Evolutionary conservation across 768 basidiomycete species (phyloP), one percentile per base, ranked within the genome.

Genomic region (Tylopilus subfusipes): DNA sequence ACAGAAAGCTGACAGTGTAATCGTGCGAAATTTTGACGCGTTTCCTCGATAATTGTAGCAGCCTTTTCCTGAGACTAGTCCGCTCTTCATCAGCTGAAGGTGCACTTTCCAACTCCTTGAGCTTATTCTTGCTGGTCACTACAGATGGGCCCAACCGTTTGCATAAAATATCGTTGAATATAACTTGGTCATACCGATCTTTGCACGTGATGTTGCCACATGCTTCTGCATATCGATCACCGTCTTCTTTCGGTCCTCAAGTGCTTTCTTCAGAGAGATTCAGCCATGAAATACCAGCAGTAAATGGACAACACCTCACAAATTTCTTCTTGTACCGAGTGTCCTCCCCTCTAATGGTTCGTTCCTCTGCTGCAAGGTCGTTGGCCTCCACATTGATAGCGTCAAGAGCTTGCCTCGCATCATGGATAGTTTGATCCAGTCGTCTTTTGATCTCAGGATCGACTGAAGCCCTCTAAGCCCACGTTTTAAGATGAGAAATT

Each of bases 361-460:
- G 71, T 25, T 80, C 74, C 40, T 73, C 63, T 6, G 75, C 60
- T 25, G 65, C 65, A 42, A 84, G 64, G 5, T 67, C 63, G 19
- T 65, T 55, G 21, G 63, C 71, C 56, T 76, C 79, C 14, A 74
- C 73, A 24, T 80, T 74, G 36, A 75, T 74, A 21, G 68, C 50
- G 3, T 68, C 67, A 16, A 79, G 63, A 12, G 78, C 71, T 31
- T 76, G 67, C 50, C 75, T 74, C n/a, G 76, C 74, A n/a, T 75
- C 72, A 4, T 64, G 58, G 19, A 91, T 81, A 16, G 70, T 62
- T 21, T 64, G 70, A 19, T 87, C 79, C 36, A 84, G 66, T 34
- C 70, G 67, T 22, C 65, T 70, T 66, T 84, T 84, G 13, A 75
- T 67, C 38, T 80, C 78, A 10, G 82, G 80, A 67, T 95, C 91